These are phyloP conservation scores for Pelagophyceae sp. DNA, from an alignment of 352 stramenopile species.

Conservation along the genomic window DNA sequence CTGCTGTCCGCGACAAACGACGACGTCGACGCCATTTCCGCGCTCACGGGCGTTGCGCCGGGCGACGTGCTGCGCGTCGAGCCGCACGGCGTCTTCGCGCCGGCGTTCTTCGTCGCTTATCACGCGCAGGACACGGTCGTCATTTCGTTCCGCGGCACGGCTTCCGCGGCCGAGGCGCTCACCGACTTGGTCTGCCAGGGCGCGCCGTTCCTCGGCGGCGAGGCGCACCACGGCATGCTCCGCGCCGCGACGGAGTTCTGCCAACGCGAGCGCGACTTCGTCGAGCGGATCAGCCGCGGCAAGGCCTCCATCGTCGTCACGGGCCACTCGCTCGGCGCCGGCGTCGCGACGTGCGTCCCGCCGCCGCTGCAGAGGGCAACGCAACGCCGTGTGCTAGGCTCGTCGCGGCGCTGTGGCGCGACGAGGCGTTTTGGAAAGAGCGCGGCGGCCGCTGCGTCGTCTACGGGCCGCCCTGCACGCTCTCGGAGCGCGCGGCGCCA, in stretches of 20 bases:
- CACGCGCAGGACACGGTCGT: background rate
- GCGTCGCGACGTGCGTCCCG: constrained; percentile 19
- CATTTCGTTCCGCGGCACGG: background rate
- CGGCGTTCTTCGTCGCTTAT: background rate
- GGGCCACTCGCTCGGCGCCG: constrained; percentile 10
- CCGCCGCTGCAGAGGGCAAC: too few relatives aligned
- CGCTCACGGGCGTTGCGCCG: background rate
- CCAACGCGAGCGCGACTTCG: background rate
- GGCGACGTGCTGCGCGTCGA: background rate
- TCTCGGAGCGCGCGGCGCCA: background rate
- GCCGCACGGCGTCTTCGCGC: background rate
- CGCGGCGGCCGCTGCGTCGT: background rate
- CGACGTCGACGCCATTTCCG: background rate
- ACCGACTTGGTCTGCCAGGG: constrained; percentile 8
- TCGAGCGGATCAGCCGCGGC: background rate
- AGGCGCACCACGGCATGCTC: background rate
- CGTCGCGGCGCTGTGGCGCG: background rate
- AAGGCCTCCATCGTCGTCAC: background rate
- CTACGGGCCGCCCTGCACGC: background rate
- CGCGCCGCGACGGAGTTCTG: background rate
- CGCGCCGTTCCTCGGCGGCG: background rate
- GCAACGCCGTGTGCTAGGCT: too few relatives aligned
- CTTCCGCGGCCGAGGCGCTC: background rate
- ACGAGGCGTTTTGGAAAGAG: background rate
- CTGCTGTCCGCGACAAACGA: background rate